Evolutionary conservation across 139 green algal genomes (phyloP).

Genomic region (Coccomyxa sp.): DNA sequence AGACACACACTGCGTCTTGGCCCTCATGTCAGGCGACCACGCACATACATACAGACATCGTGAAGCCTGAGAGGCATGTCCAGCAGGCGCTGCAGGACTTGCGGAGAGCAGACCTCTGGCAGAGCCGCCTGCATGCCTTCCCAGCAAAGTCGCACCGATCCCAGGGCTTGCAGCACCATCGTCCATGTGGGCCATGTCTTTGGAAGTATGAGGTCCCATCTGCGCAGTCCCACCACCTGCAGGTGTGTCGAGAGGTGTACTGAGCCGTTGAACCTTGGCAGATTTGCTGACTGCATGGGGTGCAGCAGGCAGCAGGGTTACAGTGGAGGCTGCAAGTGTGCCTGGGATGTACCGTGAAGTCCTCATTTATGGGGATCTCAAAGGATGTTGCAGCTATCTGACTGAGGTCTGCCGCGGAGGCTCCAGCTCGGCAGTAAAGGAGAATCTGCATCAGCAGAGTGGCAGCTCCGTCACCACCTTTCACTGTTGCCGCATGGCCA

Average conservation of each 20-base stretch:
- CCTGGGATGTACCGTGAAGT: too few relatives aligned
- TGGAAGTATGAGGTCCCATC: conserved; percentile 45
- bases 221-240: conserved; percentile 65
- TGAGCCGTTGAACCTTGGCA: too few relatives aligned
- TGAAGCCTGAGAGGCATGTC: too few relatives aligned
- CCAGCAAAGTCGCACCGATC: conserved; percentile 54
- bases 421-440: not conserved
- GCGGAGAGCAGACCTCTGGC: not conserved
- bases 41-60: too few relatives aligned
- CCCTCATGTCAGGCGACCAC: too few relatives aligned
- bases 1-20: not conserved
- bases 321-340: too few relatives aligned
- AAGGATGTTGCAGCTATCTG: not conserved
- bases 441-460: not conserved
- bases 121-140: conserved; percentile 51
- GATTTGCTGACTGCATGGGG: too few relatives aligned
- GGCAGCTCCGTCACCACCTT: not conserved
- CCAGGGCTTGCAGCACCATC: conserved; percentile 74
- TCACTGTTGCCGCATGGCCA: not conserved
- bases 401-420: not conserved
- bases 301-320: too few relatives aligned
- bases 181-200: conserved; percentile 81
- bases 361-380: too few relatives aligned
- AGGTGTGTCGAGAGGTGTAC: too few relatives aligned
- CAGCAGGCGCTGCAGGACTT: not conserved